A percentile compares a stretch with the other conserved stretches of the same genome.
Conservation (phyloP, 768 basidiomycete species). For the Collybiopsis luxurians region DNA sequence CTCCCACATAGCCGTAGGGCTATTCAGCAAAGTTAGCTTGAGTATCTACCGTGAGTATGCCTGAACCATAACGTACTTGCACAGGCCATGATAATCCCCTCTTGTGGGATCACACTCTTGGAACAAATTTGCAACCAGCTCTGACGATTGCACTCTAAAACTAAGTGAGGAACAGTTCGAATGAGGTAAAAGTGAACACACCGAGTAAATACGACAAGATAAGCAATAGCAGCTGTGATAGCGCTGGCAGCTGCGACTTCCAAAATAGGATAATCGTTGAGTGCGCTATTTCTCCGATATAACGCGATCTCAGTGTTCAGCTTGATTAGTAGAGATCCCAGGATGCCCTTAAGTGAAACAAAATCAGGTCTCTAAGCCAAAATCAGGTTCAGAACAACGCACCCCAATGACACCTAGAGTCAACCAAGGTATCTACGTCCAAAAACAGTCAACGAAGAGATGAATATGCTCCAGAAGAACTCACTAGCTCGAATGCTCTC, state of each 20-base stretch:
- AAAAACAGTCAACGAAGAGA: not conserved
- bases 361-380: conserved; percentile 5
- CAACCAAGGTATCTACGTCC: conserved; percentile 67
- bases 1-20: conserved; percentile 62
- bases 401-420: conserved; percentile 62
- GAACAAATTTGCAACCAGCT: conserved; percentile 81
- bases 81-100: conserved; percentile 71
- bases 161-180: not conserved
- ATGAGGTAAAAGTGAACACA: conserved; percentile 16
- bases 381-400: not conserved
- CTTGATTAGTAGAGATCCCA: conserved; percentile 64
- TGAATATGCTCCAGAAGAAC: conserved; percentile 10
- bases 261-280: conserved; percentile 60
- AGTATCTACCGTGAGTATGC: not conserved
- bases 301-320: conserved; percentile 64
- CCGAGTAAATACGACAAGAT: conserved; percentile 70
- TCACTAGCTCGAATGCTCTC: conserved; percentile 71
- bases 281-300: conserved; percentile 52
- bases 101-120: conserved; percentile 74
- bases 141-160: conserved; percentile 66
- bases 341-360: conserved; percentile 45
- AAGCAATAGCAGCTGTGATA: conserved; percentile 68
- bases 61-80: conserved; percentile 54
- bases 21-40: conserved; percentile 18
- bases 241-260: conserved; percentile 64